Evolutionary conservation across 164 flowering plant genomes (phyloP), one percentile per base, ranked within the genome.

Genomic region (Macadamia integrifolia): DNA sequence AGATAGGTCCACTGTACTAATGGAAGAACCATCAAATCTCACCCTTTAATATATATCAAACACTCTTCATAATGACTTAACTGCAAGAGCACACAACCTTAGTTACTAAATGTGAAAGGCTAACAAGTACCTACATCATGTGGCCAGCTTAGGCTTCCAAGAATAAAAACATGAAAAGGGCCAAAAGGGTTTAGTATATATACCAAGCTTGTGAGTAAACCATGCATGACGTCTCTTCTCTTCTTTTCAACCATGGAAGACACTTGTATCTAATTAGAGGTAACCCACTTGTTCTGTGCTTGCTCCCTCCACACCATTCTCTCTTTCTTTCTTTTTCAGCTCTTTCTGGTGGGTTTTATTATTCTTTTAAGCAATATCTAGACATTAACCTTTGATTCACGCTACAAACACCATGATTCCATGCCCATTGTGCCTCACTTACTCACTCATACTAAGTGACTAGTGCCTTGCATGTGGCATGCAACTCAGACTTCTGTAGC

Each of bases 341-440:
- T 59, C 28, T 42, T 1, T 29, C 2, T 49, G 52, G 58, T 56
- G 3, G 40, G 40, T 13, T 66, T 60, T 40, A 61, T 55, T 60
- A n/a, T 60, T 68, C 35, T 56, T 30, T 62, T 28, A 62, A 52
- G 35, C 28, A 55, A n/a, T 30, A 35, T 32, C 66, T 49, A 50
- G 6, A n/a, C 57, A 14, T 13, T 63, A 50, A 29, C 53, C 72
- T 70, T 70, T 63, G 72, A 43, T 62, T 70, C 62, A 70, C 67
- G 62, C 72, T 48, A 46, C 53, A 70, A 63, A 70, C 67, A 57
- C 66, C 72, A 63, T 70, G 66, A 69, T 69, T 57, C 56, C 52
- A 55, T 44, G 61, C 67, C 43, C 17, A 31, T 40, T 53, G 5
- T 14, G 2, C 17, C 53, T 48, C 59, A 1, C 46, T 28, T 14